phyloP scores from a whole-genome alignment of 176 grass and related monocot species.

The Typha latifolia region DNA sequence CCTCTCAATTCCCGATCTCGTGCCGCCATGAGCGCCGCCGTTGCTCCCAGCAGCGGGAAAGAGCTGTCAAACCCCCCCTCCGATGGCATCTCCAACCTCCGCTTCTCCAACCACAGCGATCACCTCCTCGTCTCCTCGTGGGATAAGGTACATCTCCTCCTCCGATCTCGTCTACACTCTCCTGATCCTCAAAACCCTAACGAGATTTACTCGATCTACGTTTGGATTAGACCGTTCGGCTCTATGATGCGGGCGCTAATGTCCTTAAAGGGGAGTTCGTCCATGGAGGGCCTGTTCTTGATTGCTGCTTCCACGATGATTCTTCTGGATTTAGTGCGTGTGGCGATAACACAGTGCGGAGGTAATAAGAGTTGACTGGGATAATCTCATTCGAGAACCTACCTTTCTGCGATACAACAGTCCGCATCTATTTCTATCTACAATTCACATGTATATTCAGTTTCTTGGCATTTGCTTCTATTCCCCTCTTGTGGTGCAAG shows the following conservation, averaged over 20 bases:
- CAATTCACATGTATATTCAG: too few species aligned
- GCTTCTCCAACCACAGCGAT: constrained; percentile 98
- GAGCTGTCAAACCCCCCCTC: constrained; percentile 63
- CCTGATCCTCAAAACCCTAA: constrained; percentile 31
- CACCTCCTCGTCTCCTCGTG: constrained; percentile 94
- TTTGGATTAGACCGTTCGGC: constrained; percentile 44
- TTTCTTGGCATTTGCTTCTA: too few species aligned
- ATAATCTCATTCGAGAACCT: too few species aligned
- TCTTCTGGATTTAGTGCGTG: constrained; percentile 79
- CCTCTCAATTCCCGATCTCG: not conserved
- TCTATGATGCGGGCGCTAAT: constrained; percentile 69
- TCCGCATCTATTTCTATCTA: too few species aligned
- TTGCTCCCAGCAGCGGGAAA: constrained; percentile 32
- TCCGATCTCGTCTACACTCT: not conserved
- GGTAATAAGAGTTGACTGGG: constrained; percentile 28
- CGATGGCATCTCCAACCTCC: constrained; percentile 90
- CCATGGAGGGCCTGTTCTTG: constrained; percentile 68
- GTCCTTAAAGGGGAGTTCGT: constrained; percentile 76
- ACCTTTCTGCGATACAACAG: too few species aligned
- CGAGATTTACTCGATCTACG: constrained; percentile 9
- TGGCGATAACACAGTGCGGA: constrained; percentile 68
- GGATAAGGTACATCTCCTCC: constrained; percentile 54
- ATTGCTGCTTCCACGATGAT: constrained; percentile 97
- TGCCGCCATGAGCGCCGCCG: constrained; percentile 34
- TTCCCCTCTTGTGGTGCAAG: too few species aligned